These are phyloP conservation scores for Sinapis alba DNA, from an alignment of 441 rosid species.

Conservation along the genomic window DNA sequence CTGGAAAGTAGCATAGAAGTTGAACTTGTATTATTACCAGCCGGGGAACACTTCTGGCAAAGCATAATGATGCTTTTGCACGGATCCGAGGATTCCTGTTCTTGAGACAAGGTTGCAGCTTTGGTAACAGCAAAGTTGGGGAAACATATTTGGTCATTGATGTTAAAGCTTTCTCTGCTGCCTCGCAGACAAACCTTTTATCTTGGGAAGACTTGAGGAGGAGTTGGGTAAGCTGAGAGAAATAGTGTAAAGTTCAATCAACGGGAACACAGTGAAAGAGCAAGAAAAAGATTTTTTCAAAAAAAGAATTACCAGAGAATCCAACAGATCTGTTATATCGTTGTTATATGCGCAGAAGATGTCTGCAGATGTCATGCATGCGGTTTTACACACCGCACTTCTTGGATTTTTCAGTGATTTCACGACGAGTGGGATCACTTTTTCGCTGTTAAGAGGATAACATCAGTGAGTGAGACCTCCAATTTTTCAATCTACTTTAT, in stretches of 20 bases:
- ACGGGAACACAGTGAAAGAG: neutral
- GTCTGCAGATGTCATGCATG: constrained; percentile 71
- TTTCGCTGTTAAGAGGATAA: constrained; percentile 39
- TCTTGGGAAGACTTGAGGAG: constrained; percentile 93
- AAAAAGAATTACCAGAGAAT: constrained; percentile 58
- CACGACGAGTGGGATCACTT: constrained; percentile 45
- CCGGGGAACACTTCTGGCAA: constrained; percentile 63
- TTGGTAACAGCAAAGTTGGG: constrained; percentile 64
- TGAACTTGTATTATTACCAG: constrained; percentile 41
- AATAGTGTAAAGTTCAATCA: neutral
- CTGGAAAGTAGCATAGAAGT: constrained; percentile 39
- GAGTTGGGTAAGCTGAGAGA: constrained; percentile 74
- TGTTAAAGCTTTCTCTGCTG: constrained; percentile 67
- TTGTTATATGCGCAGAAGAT: constrained; percentile 66
- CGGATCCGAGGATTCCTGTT: constrained; percentile 83
- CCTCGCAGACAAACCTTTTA: constrained; percentile 85
- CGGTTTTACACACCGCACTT: constrained; percentile 87
- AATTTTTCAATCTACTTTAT: neutral
- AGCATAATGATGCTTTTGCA: constrained; percentile 84
- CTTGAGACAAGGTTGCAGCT: constrained; percentile 56
- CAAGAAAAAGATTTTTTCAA: neutral
- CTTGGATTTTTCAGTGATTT: constrained; percentile 89
- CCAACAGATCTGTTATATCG: constrained; percentile 60
- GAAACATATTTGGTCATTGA: constrained; percentile 58
- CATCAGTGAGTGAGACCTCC: neutral